Conservation (phyloP, 495 filamentous ascomycete genomes). For the Penicillium desertorum region DNA sequence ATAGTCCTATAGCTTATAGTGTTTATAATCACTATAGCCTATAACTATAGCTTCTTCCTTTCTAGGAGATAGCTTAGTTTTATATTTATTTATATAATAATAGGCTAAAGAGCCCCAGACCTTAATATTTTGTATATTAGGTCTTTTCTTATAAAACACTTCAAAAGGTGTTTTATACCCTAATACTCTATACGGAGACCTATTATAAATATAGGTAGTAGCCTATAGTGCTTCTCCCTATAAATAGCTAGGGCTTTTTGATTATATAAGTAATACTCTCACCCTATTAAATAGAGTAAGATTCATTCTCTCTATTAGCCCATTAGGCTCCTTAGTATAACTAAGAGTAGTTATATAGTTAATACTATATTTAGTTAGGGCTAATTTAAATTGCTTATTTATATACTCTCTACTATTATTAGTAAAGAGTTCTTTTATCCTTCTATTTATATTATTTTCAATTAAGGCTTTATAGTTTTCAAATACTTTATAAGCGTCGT, state of each 20-base stretch:
- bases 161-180: background rate
- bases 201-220: constrained; percentile 1
- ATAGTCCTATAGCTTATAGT: too few relatives aligned
- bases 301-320: background rate
- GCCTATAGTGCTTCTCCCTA: background rate
- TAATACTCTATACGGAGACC: background rate
- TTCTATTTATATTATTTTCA: background rate
- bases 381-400: too few relatives aligned
- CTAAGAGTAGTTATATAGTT: background rate
- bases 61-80: too few relatives aligned
- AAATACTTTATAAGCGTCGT: background rate
- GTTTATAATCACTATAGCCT: too few relatives aligned
- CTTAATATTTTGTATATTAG: too few relatives aligned
- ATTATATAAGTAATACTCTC: background rate
- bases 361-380: background rate
- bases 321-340: background rate
- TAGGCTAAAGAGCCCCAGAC: too few relatives aligned
- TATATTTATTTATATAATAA: too few relatives aligned
- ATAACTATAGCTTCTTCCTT: too few relatives aligned
- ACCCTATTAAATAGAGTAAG: background rate
- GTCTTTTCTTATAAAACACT: too few relatives aligned
- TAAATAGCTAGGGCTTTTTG: background rate
- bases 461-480: background rate
- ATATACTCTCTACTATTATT: too few relatives aligned
- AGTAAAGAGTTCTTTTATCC: too few relatives aligned